Evolutionary conservation across 768 basidiomycete genomes (phyloP), one percentile per base, ranked within the genome.

Genomic region (Psilocybe sp.): DNA sequence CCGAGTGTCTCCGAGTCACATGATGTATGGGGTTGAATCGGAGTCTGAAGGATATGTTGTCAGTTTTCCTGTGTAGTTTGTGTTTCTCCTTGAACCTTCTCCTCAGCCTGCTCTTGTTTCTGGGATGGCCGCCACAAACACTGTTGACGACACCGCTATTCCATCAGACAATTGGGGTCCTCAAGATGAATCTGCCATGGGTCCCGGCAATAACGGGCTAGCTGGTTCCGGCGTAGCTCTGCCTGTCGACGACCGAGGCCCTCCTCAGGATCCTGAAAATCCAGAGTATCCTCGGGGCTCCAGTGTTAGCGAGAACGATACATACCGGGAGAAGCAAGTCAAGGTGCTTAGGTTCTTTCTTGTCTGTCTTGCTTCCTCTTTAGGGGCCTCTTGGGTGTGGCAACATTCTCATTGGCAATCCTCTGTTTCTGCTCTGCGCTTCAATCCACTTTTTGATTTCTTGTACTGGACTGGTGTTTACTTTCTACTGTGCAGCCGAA

Each of bases 291-390:
- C 71, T 60, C 76, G 75, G 56, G 72, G 74, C 58, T 75, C 76
- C 66, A 78, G 76, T 60, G 72, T 73, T 57, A 72, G 71, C 64
- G 73, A 71, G 44, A 66, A 70, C 59, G 79, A 80, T 51, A 62
- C 71, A 64, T 76, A 71, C 63, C 82, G 84, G 62, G 86, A 89
- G 74, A 88, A 85, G 78, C 84, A 84, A 75, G 75, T 82, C 78
- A 89, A 89, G 87, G 87, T 89, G 87, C 87, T 87, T 89, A 86
- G 80, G 78, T 85, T 77, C 77, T 69, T 68, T 64, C 61, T 28
- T 57, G 62, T 64, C 67, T 66, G 63, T 64, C 57, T 72, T 78
- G 66, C 67, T 62, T 66, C 63, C 57, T 58, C 51, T 47, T 66
- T 43, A 52, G 61, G 63, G 64, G 61, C 55, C 61, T 60, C 53